Evolutionary conservation across 2,329 filamentous ascomycete genomes (phyloP).

Genomic region (Ramularia endophylla): DNA sequence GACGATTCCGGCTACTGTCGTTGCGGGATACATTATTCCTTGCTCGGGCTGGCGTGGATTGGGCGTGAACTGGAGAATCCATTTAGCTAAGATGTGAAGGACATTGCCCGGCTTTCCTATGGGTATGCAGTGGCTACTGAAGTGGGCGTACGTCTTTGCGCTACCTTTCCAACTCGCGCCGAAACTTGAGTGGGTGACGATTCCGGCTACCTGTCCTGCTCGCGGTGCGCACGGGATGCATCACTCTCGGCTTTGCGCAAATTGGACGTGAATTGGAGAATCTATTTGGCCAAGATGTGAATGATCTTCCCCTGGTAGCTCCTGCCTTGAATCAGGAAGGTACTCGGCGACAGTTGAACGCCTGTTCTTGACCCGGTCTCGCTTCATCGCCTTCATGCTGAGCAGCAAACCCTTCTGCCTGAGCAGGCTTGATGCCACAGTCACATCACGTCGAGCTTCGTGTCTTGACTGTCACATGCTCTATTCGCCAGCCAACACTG

Average conservation of each 20-base stretch:
- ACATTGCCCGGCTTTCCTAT: too few relatives aligned
- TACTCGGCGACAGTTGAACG: too few relatives aligned
- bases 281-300: constrained; percentile 77
- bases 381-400: too few relatives aligned
- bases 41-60: constrained; percentile 68
- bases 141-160: constrained; percentile 73
- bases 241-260: constrained; percentile 69
- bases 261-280: constrained; percentile 83
- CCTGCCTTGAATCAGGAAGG: constrained; percentile 70
- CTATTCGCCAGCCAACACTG: too few relatives aligned
- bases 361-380: too few relatives aligned
- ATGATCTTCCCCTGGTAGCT: constrained; percentile 69
- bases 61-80: constrained; percentile 81
- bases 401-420: too few relatives aligned
- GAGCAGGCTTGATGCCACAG: too few relatives aligned
- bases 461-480: too few relatives aligned
- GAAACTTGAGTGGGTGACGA: constrained; percentile 64
- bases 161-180: constrained; percentile 73
- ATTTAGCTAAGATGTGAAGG: constrained; percentile 78
- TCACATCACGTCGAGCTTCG: too few relatives aligned
- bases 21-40: constrained; percentile 75
- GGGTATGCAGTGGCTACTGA: too few relatives aligned
- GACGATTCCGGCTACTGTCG: constrained; percentile 70
- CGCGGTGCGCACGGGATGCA: too few relatives aligned
- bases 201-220: constrained; percentile 65